Evolutionary conservation across 108 stramenopile species (phyloP).

Genomic region (Chaetoceros muelleri): DNA sequence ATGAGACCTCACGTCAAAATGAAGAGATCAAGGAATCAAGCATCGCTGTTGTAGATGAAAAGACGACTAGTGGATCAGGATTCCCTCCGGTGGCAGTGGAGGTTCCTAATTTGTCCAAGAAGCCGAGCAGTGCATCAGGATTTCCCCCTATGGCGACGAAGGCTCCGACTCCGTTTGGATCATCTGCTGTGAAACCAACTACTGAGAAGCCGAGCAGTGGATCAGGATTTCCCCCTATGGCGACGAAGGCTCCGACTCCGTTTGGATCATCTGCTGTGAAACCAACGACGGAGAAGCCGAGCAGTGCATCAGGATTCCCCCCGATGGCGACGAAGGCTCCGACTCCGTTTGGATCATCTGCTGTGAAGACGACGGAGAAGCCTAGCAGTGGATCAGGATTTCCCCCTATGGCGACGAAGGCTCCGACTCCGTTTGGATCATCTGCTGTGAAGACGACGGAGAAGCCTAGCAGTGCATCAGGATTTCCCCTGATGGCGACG

Average conservation of each 20-base stretch:
- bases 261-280: no score
- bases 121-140: constrained; percentile 1
- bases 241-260: constrained; percentile 34
- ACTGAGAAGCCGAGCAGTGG: constrained; percentile 2
- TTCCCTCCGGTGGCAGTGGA: no score
- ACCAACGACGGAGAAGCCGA: constrained; percentile 1
- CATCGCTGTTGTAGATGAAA: no score
- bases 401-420: constrained; percentile 43
- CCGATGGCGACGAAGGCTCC: constrained; percentile 16
- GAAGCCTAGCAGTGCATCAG: constrained; percentile 3
- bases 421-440: constrained; percentile 10
- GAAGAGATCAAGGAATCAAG: no score
- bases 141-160: constrained; percentile 43
- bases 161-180: constrained; percentile 36
- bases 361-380: background rate
- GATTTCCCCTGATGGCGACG: constrained; percentile 40
- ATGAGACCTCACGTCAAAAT: no score
- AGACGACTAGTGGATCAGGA: no score
- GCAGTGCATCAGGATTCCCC: constrained; percentile 16
- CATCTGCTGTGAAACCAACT: constrained; percentile 4
- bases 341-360: constrained; percentile 13
- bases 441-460: background rate
- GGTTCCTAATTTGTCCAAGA: no score
- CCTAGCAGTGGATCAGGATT: constrained; percentile 10
- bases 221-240: constrained; percentile 44